Evolutionary conservation across 495 filamentous ascomycete genomes (phyloP).

Genomic region (Penicillium robsamsonii): DNA sequence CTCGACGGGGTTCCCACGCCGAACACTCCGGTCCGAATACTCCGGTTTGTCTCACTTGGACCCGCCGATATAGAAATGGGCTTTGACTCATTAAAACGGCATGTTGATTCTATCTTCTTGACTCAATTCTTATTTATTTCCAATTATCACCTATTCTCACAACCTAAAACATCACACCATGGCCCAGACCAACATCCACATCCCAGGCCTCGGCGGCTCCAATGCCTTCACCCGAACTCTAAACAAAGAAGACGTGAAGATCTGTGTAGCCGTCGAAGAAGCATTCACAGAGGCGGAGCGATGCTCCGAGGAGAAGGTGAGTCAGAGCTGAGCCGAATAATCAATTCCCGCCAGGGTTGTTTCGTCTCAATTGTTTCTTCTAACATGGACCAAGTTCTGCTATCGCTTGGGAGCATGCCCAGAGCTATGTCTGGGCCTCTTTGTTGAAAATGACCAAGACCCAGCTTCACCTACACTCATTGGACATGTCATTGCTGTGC

Average conservation of each 20-base stretch:
- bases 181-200: conserved; percentile 7
- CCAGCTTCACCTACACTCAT: conserved; percentile 12
- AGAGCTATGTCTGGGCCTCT: conserved; percentile 23
- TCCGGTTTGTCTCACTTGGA: conserved; percentile 2
- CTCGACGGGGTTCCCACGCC: neutral
- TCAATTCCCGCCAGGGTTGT: no score
- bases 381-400: conserved; percentile 14
- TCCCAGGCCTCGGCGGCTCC: conserved; percentile 1
- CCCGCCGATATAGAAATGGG: conserved; percentile 1
- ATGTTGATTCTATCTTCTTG: neutral
- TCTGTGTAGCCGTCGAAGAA: conserved; percentile 21
- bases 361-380: neutral
- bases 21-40: conserved; percentile 14
- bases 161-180: neutral
- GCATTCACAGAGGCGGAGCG: conserved; percentile 24
- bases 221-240: conserved; percentile 18
- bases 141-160: neutral
- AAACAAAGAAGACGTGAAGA: conserved; percentile 18
- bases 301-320: conserved; percentile 29
- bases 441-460: conserved; percentile 11
- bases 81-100: conserved; percentile 1
- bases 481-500: conserved; percentile 23
- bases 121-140: neutral
- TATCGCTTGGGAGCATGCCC: conserved; percentile 24
- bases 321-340: neutral